Evolutionary conservation across 176 grass and related monocot genomes (phyloP), one percentile per base, ranked within the genome.

Genomic region (Alopecurus myosuroides): DNA sequence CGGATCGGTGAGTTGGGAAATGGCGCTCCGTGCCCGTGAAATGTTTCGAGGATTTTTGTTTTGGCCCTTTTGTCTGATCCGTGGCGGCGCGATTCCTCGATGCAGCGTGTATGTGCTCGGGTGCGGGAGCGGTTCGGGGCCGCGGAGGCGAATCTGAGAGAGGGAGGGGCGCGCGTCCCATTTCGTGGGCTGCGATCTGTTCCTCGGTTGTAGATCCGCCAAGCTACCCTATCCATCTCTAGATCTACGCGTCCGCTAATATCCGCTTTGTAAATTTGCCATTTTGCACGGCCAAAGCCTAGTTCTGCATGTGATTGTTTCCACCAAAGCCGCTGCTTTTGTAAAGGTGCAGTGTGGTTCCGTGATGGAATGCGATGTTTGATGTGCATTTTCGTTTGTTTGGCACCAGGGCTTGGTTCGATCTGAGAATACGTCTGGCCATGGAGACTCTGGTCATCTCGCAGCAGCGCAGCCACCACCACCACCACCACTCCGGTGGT

Each of bases 381-480:
- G 86, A 92, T 40, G 17, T 5, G 33, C 30, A 30, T 80, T 77
- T n/a, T 62, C 56, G 39, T 86, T 78, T 60, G 41, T 42, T 28
- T 77, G 82, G 30, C n/a, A 10, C 22, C 72, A 88, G 90, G 88
- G 49, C 51, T 74, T 75, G 41, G 42, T 80, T 60, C 15, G 78
- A 51, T 81, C 75, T 25, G 57, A 29, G 1, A 11, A 29, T 17
- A 33, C 33, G 25, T 44, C 14, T 28, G 66, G 18, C 66, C 19
- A 98, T 98, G 95, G 90, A 77, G 82, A 88, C 90, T 19, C 85
- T 93, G 66, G 86, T 88, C 74, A 89, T 98, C 86, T 84, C 88
- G 60, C 90, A 95, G 81, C 88, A 93, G 79, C 90, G 87, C 30
- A 84, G 58, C 76, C 90, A 91, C 53, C 89, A 90, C 25, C 69